These are phyloP conservation scores for Phialocephala sp. DNA, from an alignment of 2,329 filamentous ascomycete species.

Conservation along the genomic window DNA sequence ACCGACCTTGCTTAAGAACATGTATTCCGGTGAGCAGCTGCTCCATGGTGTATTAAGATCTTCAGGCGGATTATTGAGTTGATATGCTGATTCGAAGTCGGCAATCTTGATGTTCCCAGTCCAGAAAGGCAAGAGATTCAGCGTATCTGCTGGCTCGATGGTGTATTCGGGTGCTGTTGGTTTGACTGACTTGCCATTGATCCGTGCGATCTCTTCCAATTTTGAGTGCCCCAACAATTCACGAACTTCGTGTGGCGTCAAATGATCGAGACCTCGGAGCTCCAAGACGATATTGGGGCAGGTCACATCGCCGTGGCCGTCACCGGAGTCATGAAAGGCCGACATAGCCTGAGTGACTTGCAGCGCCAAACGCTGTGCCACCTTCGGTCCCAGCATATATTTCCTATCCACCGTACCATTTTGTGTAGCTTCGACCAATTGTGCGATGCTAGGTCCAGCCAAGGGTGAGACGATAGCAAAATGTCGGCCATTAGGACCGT, in stretches of 20 bases:
- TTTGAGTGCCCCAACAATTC: background rate
- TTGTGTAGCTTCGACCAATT: background rate
- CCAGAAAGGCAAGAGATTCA: slow-evolving; percentile 2
- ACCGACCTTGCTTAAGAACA: background rate
- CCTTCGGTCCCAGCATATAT: background rate
- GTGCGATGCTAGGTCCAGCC: slow-evolving; percentile 17
- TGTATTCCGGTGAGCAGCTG: background rate
- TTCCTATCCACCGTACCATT: background rate
- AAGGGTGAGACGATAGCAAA: slow-evolving; percentile 48
- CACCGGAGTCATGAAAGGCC: slow-evolving; percentile 10
- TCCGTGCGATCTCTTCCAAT: background rate
- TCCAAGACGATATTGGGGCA: slow-evolving; percentile 17
- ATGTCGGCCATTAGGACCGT: slow-evolving; percentile 51
- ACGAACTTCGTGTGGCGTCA: background rate
- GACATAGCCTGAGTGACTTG: slow-evolving; percentile 5
- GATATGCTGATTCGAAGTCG: slow-evolving; percentile 18
- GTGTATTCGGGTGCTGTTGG: slow-evolving; percentile 4
- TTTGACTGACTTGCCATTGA: background rate
- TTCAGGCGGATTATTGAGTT: background rate
- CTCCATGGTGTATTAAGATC: slow-evolving; percentile 1
- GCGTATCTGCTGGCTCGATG: background rate
- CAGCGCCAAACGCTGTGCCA: background rate
- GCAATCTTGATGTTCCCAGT: slow-evolving; percentile 24
- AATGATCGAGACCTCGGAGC: slow-evolving; percentile 1
- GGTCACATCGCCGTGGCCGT: slow-evolving; percentile 21